phyloP scores from a whole-genome alignment of 345 rosid species.

The Cardiospermum halicacabum region DNA sequence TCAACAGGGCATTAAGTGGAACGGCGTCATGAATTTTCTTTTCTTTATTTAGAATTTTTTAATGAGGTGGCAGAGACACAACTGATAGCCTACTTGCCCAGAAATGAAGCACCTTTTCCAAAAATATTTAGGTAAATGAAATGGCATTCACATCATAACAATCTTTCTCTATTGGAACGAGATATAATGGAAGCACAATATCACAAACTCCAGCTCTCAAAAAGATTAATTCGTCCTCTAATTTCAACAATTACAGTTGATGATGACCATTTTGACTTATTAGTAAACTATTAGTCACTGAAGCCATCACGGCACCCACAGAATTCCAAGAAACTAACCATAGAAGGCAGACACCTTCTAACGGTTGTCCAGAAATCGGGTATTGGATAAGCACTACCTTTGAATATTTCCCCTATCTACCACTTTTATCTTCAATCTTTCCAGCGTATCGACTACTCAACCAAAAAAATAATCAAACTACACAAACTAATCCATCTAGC shows the following conservation, averaged over 20 bases:
- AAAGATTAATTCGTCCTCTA: neutral
- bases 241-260: neutral
- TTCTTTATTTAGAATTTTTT: neutral
- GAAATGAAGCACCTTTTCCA: neutral
- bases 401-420: neutral
- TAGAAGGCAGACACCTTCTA: neutral
- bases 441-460: neutral
- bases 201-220: neutral
- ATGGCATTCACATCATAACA: neutral
- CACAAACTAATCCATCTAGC: neutral
- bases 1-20: no score
- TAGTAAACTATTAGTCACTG: neutral
- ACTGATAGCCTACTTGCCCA: neutral
- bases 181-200: neutral
- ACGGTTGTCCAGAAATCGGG: neutral
- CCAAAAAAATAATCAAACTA: neutral
- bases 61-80: neutral
- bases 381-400: no score
- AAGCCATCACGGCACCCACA: neutral
- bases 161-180: no score
- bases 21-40: no score
- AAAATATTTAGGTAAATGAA: neutral
- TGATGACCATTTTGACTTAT: neutral
- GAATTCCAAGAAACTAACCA: slow-evolving; percentile 1
- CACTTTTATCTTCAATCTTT: neutral